Conservation (phyloP, 2,329 filamentous ascomycete genomes). For the Calonectria multiphialidica region DNA sequence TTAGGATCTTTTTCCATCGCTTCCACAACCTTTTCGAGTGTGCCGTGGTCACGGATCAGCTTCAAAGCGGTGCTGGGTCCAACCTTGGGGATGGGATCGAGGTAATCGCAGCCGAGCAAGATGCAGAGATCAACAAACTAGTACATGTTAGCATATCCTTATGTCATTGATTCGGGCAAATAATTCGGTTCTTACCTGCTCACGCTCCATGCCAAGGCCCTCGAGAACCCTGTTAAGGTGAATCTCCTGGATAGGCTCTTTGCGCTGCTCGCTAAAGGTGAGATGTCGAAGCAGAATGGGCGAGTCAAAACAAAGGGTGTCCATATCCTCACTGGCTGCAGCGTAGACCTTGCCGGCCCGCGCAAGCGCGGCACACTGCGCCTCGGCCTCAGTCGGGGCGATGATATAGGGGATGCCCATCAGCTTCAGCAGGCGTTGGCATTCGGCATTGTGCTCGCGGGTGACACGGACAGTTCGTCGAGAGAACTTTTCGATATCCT, state of each 20-base stretch:
- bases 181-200: conserved; percentile 69
- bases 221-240: conserved; percentile 88
- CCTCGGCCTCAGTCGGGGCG: conserved; percentile 96
- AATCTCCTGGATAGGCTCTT: conserved; percentile 98
- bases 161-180: too few relatives aligned
- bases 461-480: conserved; percentile 93
- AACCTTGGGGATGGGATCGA: conserved; percentile 95
- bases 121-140: conserved; percentile 99
- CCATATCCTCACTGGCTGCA: conserved; percentile 98
- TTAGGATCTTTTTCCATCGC: conserved; percentile 81
- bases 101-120: conserved; percentile 95
- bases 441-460: conserved; percentile 96
- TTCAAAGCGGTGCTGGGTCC: conserved; percentile 93
- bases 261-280: conserved; percentile 96
- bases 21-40: conserved; percentile 88
- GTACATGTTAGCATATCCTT: conserved; percentile 17
- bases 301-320: conserved; percentile 94
- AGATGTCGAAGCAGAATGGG: conserved; percentile 92
- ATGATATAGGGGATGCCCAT: conserved; percentile 98
- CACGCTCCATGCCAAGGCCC: conserved; percentile 87
- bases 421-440: conserved; percentile 87
- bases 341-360: conserved; percentile 95
- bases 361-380: conserved; percentile 92
- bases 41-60: conserved; percentile 91
- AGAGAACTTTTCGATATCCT: conserved; percentile 99